Base-by-base conservation (phyloP, 257 asterid genomes). In the Solanum corneliomulleri region DNA sequence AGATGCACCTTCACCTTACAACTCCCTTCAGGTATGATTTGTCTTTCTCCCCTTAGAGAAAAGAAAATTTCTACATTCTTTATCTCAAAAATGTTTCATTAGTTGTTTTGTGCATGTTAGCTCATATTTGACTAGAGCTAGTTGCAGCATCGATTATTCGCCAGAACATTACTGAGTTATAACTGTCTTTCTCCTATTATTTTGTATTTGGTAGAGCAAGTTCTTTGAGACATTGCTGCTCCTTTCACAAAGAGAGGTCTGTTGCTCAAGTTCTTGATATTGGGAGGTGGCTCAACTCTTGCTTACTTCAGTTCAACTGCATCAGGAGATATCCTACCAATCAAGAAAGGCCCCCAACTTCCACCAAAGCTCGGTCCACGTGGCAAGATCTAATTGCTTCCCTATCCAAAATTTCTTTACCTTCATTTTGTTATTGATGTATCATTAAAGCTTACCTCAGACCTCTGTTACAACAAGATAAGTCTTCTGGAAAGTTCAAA, bases 161-260 rank as follows among this genome's bases (percentile, higher is more conserved):
- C 37, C 83, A 41, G 60, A 23, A 76, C 37, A 13, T 74, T 47
- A 16, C 42, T 5, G 84, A 45, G 11, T 45, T 9, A 16, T 68
- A 37, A 66, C 71, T 81, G 20, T 78, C 7, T 12, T 71, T 62
- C 5, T 69, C 72, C 25, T 25, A 56, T 72, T n/a, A 18, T 14
- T 72, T 5, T 44, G 45, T 25, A 39, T 72, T 86, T 87, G 90
- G 88, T 93, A 96, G 98, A 96, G 99, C 95, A 95, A 96, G 90
- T 96, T 96, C 92, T 96, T 96, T 62, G 97, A 95, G 92, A 96
- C 99, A 87, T 95, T 93, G 99, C 98, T 70, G 98, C 98, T 83
- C 99, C 98, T 31, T 96, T 96, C 95, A 95, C 98, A 91, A 95
- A 95, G 93, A 96, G 99, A 93, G 98, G 98, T 41, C 88, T 96